Evolutionary conservation across 1,139 yeast genomes (phyloP).

Genomic region (Wickerhamomyces sp.): DNA sequence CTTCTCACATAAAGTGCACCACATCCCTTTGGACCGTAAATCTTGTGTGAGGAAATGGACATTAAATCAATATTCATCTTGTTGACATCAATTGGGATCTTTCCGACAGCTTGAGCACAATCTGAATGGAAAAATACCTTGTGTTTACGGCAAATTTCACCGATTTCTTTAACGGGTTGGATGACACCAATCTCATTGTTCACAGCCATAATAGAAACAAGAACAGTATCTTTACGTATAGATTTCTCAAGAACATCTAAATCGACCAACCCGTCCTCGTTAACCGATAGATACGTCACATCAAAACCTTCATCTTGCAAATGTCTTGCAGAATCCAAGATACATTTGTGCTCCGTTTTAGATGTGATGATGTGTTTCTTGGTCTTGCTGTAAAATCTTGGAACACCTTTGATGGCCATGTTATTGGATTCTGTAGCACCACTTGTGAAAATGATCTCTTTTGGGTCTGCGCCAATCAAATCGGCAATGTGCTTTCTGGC

Average conservation of each 20-base stretch:
- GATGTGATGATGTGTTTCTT: conserved; percentile 93
- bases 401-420: conserved; percentile 92
- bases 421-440: conserved; percentile 98
- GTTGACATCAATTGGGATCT: conserved; percentile 88
- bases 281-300: conserved; percentile 87
- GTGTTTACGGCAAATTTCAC: conserved; percentile 74
- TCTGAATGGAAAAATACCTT: conserved; percentile 98
- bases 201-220: conserved; percentile 96
- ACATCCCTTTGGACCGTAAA: conserved; percentile 97
- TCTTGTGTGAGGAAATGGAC: conserved; percentile 93
- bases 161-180: conserved; percentile 94
- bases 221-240: conserved; percentile 84
- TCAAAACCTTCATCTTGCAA: conserved; percentile 97
- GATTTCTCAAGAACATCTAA: conserved; percentile 75
- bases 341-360: conserved; percentile 98
- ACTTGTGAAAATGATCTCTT: conserved; percentile 92
- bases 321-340: conserved; percentile 89
- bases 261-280: conserved; percentile 71
- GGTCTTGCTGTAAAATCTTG: conserved; percentile 83
- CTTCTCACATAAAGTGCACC: conserved; percentile 96
- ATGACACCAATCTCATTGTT: conserved; percentile 97
- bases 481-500: conserved; percentile 81
- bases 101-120: conserved; percentile 97
- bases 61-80: conserved; percentile 87
- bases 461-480: conserved; percentile 88